Percentiles rank a stretch among this genome's conserved stretches.
Evolutionary conservation across 2,329 filamentous ascomycete species (phyloP).

Genomic region (Alternaria ethzedia): DNA sequence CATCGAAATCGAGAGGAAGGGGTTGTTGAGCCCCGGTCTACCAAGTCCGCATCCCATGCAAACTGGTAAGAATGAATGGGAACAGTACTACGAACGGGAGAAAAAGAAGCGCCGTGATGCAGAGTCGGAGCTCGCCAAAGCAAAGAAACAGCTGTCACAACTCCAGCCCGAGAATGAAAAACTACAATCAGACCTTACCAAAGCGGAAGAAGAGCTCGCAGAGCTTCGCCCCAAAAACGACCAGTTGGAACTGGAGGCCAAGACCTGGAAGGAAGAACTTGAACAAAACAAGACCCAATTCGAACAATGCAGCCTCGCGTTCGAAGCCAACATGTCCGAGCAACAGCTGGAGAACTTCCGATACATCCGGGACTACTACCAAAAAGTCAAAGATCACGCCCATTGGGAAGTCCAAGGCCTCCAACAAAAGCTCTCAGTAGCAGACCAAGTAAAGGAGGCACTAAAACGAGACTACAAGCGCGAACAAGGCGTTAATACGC

Average conservation of each 20-base stretch:
- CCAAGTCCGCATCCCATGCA: not conserved
- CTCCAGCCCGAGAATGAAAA: constrained; percentile 1
- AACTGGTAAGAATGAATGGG: not conserved
- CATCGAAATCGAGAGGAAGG: not conserved
- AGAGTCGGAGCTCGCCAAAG: not conserved
- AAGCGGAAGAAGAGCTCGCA: not conserved
- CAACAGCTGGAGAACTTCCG: constrained; percentile 1
- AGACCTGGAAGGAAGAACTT: constrained; percentile 4
- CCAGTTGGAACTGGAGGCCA: not conserved
- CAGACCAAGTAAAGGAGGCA: constrained; percentile 1
- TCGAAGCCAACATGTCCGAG: not conserved
- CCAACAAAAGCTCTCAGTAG: constrained; percentile 3
- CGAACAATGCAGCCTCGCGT: not conserved
- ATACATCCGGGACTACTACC: constrained; percentile 18
- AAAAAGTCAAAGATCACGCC: constrained; percentile 6
- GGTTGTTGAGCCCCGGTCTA: not conserved
- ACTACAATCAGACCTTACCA: not conserved
- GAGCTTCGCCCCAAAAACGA: not conserved
- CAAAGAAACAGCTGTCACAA: not conserved
- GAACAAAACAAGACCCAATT: not conserved
- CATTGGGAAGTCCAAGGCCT: constrained; percentile 9
- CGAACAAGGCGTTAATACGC: constrained; percentile 1
- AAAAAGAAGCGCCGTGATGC: not conserved
- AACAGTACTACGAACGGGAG: not conserved
- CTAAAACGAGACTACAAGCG: not conserved